Conservation (phyloP, 2,329 filamentous ascomycete genomes). For the Orbilia brochopaga region DNA sequence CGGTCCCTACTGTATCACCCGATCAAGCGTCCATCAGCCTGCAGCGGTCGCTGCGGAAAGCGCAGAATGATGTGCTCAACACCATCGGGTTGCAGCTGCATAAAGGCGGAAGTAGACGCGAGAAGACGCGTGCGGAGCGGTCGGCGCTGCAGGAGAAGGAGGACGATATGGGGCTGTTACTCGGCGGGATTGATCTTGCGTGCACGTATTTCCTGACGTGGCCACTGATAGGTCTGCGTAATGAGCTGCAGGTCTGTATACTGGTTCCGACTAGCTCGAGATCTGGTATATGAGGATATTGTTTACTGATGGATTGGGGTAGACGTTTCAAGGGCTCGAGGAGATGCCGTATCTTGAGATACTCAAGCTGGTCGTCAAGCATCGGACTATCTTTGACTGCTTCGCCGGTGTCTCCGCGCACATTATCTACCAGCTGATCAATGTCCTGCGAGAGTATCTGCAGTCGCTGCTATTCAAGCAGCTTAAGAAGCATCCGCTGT, state of each 20-base stretch:
- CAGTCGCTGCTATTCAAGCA: conserved; percentile 52
- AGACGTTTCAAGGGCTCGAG: conserved; percentile 39
- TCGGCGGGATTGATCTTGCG: conserved; percentile 53
- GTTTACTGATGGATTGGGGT: not conserved
- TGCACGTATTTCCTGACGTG: conserved; percentile 54
- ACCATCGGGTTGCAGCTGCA: conserved; percentile 53
- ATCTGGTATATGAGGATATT: not conserved
- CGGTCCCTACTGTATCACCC: not conserved
- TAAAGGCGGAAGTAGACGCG: conserved; percentile 37
- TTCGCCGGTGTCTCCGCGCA: conserved; percentile 55
- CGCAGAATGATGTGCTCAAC: conserved; percentile 55
- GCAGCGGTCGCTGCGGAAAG: conserved; percentile 53
- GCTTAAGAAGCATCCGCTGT: conserved; percentile 52
- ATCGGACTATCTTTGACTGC: conserved; percentile 50
- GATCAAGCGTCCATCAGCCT: conserved; percentile 53
- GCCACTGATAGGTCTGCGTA: conserved; percentile 54
- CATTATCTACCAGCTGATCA: conserved; percentile 53
- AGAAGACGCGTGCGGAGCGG: conserved; percentile 34
- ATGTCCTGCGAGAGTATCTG: conserved; percentile 53
- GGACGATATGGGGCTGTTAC: conserved; percentile 54
- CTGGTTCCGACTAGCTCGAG: too few relatives aligned
- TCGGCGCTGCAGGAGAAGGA: conserved; percentile 50
- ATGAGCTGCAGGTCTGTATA: conserved; percentile 54
- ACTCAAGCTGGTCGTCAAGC: conserved; percentile 10
- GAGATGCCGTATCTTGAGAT: conserved; percentile 35